Evolutionary conservation across 495 filamentous ascomycete species (phyloP), one percentile per base, ranked within the genome.

Genomic region (Daldinia loculata): DNA sequence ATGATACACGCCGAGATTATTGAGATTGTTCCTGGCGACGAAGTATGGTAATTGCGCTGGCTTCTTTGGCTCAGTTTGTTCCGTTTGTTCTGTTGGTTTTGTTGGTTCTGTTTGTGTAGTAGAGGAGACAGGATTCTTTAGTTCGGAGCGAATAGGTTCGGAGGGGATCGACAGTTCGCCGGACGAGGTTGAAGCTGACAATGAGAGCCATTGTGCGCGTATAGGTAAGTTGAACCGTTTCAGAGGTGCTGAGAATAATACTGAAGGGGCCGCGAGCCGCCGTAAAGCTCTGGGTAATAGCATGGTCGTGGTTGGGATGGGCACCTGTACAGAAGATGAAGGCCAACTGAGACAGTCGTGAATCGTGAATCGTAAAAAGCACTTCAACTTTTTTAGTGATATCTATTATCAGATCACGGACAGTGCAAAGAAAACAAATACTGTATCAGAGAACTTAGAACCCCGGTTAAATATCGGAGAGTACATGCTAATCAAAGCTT

Each of bases 1-100:
- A 4, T 89, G 81, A 78, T 99, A 99, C n/a, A 98, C 87, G 12
- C 93, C 89, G 2, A 93, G 80, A 69, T 94, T 87, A 59, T 90
- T 88, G 22, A 88, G 89, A 8, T 74, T 78, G 6, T 92, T 95
- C 53, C 92, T 91, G 57, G 82, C 81, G 60, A 99, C 84, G 67
- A 89, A 88, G 85, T 94, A 99, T 22, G 89, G 86, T 85, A 84
- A 43, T 80, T 81, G 70, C 48, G 12, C 71, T 51, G 41, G 79
- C 76, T 53, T 52, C 64, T 43, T 3, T 1, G 56, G 14, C 29
- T 32, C 7, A 6, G 7, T 29, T 4, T 27, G 26, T 22, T 38
- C 12, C 19, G 52, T 3, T 29, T 65, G 11, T 19, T 30, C 17
- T 30, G 17, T 22, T 45, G 81, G 12, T 17, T 55, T 15, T 29